A percentile compares a stretch with the other conserved stretches of the same genome.
These are phyloP conservation scores for Ascochyta lentis DNA, from an alignment of 2,329 filamentous ascomycete genomes.

Conservation along the genomic window DNA sequence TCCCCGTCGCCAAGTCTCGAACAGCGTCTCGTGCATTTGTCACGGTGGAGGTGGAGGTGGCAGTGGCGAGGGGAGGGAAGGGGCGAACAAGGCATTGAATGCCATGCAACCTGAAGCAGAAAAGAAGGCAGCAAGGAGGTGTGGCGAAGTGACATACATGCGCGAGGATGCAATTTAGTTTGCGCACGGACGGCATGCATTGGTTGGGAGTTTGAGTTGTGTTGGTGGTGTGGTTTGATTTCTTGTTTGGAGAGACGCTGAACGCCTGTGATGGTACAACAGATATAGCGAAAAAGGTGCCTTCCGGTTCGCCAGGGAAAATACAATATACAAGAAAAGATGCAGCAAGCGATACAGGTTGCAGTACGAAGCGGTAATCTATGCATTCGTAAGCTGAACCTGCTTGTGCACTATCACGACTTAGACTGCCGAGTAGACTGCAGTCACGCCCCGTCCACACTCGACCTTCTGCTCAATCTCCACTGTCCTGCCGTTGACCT, in stretches of 20 bases:
- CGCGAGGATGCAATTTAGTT: not conserved
- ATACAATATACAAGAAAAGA: slow-evolving; percentile 4
- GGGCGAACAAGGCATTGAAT: no score
- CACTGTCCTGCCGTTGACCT: slow-evolving; percentile 72
- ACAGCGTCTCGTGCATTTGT: slow-evolving; percentile 7
- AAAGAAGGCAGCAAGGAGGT: not conserved
- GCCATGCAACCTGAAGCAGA: not conserved
- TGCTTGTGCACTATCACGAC: not conserved
- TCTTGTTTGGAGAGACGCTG: slow-evolving; percentile 5
- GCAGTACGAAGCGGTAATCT: slow-evolving; percentile 11
- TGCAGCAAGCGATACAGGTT: not conserved
- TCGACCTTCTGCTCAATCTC: slow-evolving; percentile 86
- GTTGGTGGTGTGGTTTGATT: not conserved
- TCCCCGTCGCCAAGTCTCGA: not conserved
- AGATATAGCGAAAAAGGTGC: not conserved
- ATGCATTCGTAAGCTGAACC: not conserved
- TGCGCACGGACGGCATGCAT: not conserved
- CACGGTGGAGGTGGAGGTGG: not conserved
- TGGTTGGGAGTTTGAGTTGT: no score
- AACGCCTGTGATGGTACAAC: slow-evolving; percentile 7
- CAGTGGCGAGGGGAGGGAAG: not conserved
- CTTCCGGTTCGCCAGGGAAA: not conserved
- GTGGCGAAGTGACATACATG: not conserved
- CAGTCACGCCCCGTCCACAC: slow-evolving; percentile 82
- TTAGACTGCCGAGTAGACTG: slow-evolving; percentile 73